phyloP scores from a whole-genome alignment of 2,329 filamentous ascomycete genomes.

The Diplocarpon rosae region DNA sequence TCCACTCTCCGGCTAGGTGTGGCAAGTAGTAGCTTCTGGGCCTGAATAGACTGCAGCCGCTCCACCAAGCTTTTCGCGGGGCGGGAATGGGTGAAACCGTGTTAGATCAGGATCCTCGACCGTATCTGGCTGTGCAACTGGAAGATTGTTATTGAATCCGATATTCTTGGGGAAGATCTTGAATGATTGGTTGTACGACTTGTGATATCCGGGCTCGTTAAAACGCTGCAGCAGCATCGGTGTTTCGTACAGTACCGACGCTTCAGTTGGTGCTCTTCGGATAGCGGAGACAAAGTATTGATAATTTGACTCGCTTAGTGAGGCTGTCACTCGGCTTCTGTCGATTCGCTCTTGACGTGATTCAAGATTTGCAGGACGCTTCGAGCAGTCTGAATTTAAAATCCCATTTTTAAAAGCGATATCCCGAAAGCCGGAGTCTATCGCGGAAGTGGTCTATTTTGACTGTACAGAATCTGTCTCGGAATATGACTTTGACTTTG shows the following conservation, averaged over 20 bases:
- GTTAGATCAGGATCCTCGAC: conserved; percentile 20
- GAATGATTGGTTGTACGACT: conserved; percentile 14
- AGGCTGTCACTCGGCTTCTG: conserved; percentile 2
- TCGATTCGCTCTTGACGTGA: neutral
- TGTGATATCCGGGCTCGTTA: conserved; percentile 7
- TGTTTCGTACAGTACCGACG: conserved; percentile 7
- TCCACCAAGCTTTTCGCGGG: conserved; percentile 7
- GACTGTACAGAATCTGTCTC: no score
- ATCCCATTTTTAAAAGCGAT: conserved; percentile 7
- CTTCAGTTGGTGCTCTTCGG: conserved; percentile 6
- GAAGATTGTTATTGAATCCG: conserved; percentile 24
- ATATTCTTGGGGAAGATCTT: conserved; percentile 19
- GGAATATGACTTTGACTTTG: no score
- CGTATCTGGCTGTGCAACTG: conserved; percentile 24
- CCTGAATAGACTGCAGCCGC: neutral
- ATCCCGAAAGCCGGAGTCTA: no score
- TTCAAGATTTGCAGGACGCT: conserved; percentile 4
- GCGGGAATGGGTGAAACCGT: conserved; percentile 12
- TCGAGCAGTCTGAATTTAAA: conserved; percentile 1
- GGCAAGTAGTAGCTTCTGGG: conserved; percentile 5
- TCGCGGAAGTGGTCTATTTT: no score
- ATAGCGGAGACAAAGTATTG: conserved; percentile 1
- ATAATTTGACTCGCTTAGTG: conserved; percentile 9
- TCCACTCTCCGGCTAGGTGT: conserved; percentile 15
- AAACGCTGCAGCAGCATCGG: conserved; percentile 6